These are phyloP conservation scores for Russula ochroleuca DNA, from an alignment of 768 basidiomycete genomes.

Conservation along the genomic window DNA sequence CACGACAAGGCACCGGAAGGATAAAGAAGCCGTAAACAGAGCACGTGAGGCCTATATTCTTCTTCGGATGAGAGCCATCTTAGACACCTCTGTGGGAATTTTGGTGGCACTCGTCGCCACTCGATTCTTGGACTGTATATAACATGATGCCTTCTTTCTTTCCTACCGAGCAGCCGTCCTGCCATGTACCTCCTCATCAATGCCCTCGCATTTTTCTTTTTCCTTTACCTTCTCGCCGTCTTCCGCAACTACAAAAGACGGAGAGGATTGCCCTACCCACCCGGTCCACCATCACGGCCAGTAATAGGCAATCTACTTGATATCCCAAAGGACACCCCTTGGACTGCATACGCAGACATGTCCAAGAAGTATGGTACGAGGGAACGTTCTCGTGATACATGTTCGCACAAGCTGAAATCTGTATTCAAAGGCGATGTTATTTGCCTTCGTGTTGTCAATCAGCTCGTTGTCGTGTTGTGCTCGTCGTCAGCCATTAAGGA, in stretches of 20 bases:
- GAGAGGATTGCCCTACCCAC: slow-evolving; percentile 9
- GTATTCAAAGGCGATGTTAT: not conserved
- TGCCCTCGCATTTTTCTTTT: not conserved
- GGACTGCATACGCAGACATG: not conserved
- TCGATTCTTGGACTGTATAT: too few species aligned
- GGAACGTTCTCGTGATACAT: not conserved
- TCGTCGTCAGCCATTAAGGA: slow-evolving; percentile 43
- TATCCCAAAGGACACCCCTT: slow-evolving; percentile 1
- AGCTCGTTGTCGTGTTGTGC: slow-evolving; percentile 48
- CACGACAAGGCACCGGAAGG: too few species aligned
- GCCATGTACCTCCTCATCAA: not conserved
- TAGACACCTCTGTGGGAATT: too few species aligned
- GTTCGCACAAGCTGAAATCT: not conserved
- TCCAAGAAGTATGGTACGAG: slow-evolving; percentile 4
- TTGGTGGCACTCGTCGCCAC: too few species aligned
- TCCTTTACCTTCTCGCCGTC: not conserved
- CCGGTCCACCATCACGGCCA: not conserved
- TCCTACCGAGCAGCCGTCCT: not conserved
- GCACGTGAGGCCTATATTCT: too few species aligned
- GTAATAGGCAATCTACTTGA: slow-evolving; percentile 11
- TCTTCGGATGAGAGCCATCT: too few species aligned
- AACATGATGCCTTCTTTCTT: too few species aligned
- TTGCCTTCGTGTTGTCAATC: slow-evolving; percentile 39
- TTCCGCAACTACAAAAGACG: not conserved
- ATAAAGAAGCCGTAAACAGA: too few species aligned